These are phyloP conservation scores for Penicillium oxalicum DNA, from an alignment of 2,329 filamentous ascomycete genomes.

Conservation along the genomic window DNA sequence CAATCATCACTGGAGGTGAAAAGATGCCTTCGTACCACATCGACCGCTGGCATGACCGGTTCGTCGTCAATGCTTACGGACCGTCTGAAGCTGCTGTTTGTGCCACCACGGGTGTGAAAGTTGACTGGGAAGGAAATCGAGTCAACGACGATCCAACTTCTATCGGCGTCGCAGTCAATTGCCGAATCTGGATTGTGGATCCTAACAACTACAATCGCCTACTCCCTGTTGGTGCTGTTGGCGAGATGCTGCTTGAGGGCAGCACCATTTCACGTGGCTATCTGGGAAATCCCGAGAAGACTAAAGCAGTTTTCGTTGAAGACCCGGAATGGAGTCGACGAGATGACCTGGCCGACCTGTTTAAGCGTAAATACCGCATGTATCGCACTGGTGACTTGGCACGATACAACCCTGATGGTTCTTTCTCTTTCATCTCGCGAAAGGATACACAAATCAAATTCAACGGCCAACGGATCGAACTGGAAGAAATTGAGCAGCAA, in stretches of 20 bases:
- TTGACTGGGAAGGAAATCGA: constrained; percentile 25
- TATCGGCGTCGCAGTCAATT: constrained; percentile 33
- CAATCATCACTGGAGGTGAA: constrained; percentile 43
- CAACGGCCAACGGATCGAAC: constrained; percentile 42
- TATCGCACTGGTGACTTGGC: constrained; percentile 38
- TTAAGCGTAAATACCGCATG: constrained; percentile 26
- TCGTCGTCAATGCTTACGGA: constrained; percentile 43
- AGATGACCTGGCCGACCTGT: constrained; percentile 15
- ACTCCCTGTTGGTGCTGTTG: constrained; percentile 41
- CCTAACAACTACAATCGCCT: constrained; percentile 32
- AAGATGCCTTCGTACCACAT: constrained; percentile 39
- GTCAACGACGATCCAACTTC: constrained; percentile 26
- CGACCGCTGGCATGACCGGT: constrained; percentile 39
- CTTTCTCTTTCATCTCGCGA: constrained; percentile 29
- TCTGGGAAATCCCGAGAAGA: constrained; percentile 33
- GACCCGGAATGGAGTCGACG: constrained; percentile 29
- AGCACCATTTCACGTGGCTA: constrained; percentile 44
- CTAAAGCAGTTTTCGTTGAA: constrained; percentile 30
- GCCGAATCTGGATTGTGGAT: constrained; percentile 38
- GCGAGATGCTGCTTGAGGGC: constrained; percentile 45
- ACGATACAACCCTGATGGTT: constrained; percentile 31
- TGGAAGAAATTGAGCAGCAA: constrained; percentile 44
- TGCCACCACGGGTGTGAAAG: constrained; percentile 28
- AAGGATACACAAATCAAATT: constrained; percentile 36
- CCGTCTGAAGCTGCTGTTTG: constrained; percentile 38